Conservation (phyloP, 2,329 filamentous ascomycete genomes). For the Thielaviopsis euricoi region DNA sequence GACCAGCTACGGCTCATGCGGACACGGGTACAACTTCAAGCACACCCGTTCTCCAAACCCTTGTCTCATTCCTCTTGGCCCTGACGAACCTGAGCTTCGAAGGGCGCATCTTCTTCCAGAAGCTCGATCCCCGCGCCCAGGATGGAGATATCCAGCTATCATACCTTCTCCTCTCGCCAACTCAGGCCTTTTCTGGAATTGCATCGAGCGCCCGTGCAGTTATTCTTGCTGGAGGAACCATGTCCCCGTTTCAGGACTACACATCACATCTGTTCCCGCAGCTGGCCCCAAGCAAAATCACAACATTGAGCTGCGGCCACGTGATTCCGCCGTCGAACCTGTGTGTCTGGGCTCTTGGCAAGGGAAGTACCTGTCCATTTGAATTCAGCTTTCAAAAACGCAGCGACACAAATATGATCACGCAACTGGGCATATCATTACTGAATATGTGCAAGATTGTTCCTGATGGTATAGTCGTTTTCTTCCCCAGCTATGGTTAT, state of each 20-base stretch:
- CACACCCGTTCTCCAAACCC: slow-evolving; percentile 36
- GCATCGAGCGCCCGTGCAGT: slow-evolving; percentile 73
- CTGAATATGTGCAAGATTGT: slow-evolving; percentile 56
- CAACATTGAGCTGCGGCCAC: slow-evolving; percentile 81
- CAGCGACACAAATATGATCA: slow-evolving; percentile 49
- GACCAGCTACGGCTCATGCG: background rate
- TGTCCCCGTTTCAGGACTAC: slow-evolving; percentile 94
- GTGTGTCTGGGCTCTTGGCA: slow-evolving; percentile 55
- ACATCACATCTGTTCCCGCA: slow-evolving; percentile 71
- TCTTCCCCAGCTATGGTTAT: slow-evolving; percentile 92
- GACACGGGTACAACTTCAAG: slow-evolving; percentile 12
- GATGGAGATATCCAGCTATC: slow-evolving; percentile 43
- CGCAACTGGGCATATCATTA: slow-evolving; percentile 58
- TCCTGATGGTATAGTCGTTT: slow-evolving; percentile 80
- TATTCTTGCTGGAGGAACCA: slow-evolving; percentile 84
- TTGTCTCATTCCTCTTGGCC: slow-evolving; percentile 52
- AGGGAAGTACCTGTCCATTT: slow-evolving; percentile 28
- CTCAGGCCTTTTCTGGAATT: slow-evolving; percentile 77
- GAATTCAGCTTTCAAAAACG: slow-evolving; percentile 81
- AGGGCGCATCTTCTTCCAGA: slow-evolving; percentile 49
- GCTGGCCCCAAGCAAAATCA: slow-evolving; percentile 44
- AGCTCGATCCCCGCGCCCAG: slow-evolving; percentile 19
- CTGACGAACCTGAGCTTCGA: slow-evolving; percentile 72
- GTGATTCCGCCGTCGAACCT: slow-evolving; percentile 76
- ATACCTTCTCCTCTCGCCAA: slow-evolving; percentile 82